A percentile compares a stretch with the other conserved stretches of the same genome.
Conservation (phyloP, 2,329 filamentous ascomycete species). For the Aspergillus aculeatinus region DNA sequence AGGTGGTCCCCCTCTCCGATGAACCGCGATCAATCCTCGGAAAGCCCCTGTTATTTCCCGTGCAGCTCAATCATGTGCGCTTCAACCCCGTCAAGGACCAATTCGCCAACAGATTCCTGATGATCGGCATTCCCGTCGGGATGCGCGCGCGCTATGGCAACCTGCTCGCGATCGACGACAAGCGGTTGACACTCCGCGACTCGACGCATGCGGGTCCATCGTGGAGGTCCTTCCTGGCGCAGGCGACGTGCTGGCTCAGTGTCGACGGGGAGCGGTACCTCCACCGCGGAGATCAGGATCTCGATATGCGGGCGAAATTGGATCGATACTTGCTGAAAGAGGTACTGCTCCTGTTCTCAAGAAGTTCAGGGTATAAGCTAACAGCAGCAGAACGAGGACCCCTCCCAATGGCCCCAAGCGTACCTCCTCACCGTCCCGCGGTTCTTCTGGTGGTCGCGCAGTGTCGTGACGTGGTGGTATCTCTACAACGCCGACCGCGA, state of each 20-base stretch:
- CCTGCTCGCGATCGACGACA: slow-evolving; percentile 8
- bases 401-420: slow-evolving; percentile 14
- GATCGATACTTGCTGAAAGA: slow-evolving; percentile 4
- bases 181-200: neutral
- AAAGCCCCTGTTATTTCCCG: slow-evolving; percentile 10
- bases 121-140: slow-evolving; percentile 10
- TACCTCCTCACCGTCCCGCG: slow-evolving; percentile 13
- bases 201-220: neutral
- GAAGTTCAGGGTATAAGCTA: no score
- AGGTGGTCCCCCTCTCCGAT: neutral
- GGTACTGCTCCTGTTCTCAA: neutral
- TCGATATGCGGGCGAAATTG: slow-evolving; percentile 8
- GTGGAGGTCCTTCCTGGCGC: neutral
- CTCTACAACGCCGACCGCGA: slow-evolving; percentile 12
- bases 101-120: slow-evolving; percentile 9
- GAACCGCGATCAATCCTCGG: slow-evolving; percentile 5
- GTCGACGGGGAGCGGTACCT: slow-evolving; percentile 6
- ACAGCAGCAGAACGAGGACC: slow-evolving; percentile 7
- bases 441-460: slow-evolving; percentile 13
- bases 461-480: slow-evolving; percentile 19
- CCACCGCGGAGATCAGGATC: slow-evolving; percentile 5
- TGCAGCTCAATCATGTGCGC: slow-evolving; percentile 11
- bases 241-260: slow-evolving; percentile 11
- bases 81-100: slow-evolving; percentile 6
- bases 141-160: slow-evolving; percentile 9